A percentile compares a stretch with the other conserved stretches of the same genome.
Conservation (phyloP, 2,329 filamentous ascomycete genomes). For the Neocucurbitaria cava region DNA sequence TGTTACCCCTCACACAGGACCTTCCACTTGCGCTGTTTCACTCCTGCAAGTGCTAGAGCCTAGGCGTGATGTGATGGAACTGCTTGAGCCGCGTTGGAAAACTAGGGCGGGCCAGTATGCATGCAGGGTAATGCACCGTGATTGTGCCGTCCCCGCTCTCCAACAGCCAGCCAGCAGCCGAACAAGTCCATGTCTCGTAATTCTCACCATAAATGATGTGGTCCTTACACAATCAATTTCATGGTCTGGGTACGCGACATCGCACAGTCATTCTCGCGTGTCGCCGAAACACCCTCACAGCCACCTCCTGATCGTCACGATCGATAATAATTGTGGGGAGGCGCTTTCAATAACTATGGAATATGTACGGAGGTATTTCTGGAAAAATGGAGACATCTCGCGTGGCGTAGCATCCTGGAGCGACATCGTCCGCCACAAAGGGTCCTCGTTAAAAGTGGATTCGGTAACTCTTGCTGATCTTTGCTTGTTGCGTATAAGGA, state of each 20-base stretch:
- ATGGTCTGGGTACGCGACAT: neutral
- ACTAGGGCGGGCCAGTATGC: conserved; percentile 1
- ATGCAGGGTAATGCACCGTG: conserved; percentile 17
- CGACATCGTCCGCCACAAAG: conserved; percentile 27
- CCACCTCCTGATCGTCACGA: conserved; percentile 27
- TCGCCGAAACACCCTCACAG: conserved; percentile 20
- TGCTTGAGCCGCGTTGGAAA: conserved; percentile 8
- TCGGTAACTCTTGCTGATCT: conserved; percentile 21
- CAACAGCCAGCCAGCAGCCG: conserved; percentile 13
- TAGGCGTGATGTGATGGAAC: conserved; percentile 2
- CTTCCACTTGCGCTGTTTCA: conserved; percentile 4
- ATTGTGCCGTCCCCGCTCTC: conserved; percentile 12
- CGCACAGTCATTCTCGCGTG: conserved; percentile 2
- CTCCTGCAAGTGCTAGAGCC: conserved; percentile 1
- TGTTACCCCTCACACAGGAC: neutral
- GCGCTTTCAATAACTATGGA: conserved; percentile 5
- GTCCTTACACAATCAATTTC: neutral
- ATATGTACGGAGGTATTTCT: conserved; percentile 23
- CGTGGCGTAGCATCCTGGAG: conserved; percentile 31
- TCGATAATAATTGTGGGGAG: conserved; percentile 22
- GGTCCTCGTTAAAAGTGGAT: conserved; percentile 25
- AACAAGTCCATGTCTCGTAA: conserved; percentile 20
- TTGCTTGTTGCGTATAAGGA: conserved; percentile 11
- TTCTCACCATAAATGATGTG: conserved; percentile 15
- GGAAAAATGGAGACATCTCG: conserved; percentile 19